Evolutionary conservation across 1,284 basidiomycete species (phyloP), one percentile per base, ranked within the genome.

Genomic region (Microbotryum scabiosae): DNA sequence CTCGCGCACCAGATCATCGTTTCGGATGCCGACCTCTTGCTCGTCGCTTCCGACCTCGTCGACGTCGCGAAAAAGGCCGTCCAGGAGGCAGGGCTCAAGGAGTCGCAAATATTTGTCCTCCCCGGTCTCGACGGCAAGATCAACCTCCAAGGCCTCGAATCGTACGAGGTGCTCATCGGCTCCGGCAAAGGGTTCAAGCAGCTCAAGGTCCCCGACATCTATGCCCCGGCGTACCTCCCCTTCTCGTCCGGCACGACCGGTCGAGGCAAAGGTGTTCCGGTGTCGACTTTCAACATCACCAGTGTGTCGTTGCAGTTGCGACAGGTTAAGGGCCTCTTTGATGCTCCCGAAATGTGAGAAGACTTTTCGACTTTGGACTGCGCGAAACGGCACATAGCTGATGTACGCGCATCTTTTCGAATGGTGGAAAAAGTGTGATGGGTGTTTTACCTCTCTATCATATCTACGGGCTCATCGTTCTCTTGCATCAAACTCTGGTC

Each of bases 221-320:
- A 25, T 20, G 51, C 46, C 18, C 4, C 30, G 20, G 1, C 21
- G 57, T 47, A 59, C 43, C 51, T 66, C 12, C 65, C 65, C 0
- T 68, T 64, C 58, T 58, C 55, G 28, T 59, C 56, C 0, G 66
- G 66, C 2, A 68, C 66, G 5, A 68, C 67, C 18, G 59, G 57
- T 16, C 54, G 54, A 44, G 61, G 46, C 4, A 68, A 68, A 43
- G 67, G 67, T 2, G 67, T 68, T 26, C 52, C 56, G 2, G 54
- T 68, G 3, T 61, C 58, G 16, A 54, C 56, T 12, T 51, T 32
- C 25, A 66, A 68, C 58, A 50, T 60, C 30, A 65, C 63, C 7
- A 44, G 49, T 16, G 56, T 54, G 30, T 36, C 57, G 1, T 52
- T 53, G 32, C 64, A 66, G 45, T 49, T 63, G 10, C 18, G 32